Conservation (phyloP, 1,139 yeast genomes). For the Blastobotrys proliferans region DNA sequence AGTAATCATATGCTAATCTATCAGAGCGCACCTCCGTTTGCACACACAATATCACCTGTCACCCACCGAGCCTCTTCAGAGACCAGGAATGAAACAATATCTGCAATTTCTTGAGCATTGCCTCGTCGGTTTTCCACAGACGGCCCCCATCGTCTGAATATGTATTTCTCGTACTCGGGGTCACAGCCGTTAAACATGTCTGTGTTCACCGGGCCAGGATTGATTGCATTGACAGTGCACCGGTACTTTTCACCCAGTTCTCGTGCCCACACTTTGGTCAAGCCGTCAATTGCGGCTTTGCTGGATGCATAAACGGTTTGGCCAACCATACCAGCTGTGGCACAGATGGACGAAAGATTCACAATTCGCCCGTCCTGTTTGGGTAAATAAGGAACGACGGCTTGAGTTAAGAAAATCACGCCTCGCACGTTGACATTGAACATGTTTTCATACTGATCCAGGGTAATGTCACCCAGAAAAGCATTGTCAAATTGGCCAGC, state of each 20-base stretch:
- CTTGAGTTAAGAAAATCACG: constrained; percentile 24
- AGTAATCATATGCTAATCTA: too few species aligned
- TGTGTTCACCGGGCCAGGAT: constrained; percentile 24
- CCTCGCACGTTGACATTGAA: constrained; percentile 25
- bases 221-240: constrained; percentile 34
- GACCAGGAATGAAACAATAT: constrained; percentile 13
- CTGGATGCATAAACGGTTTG: constrained; percentile 63
- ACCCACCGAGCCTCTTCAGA: constrained; percentile 14
- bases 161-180: constrained; percentile 10
- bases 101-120: constrained; percentile 14
- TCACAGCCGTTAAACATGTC: constrained; percentile 17
- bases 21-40: constrained; percentile 17
- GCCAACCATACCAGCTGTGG: constrained; percentile 45
- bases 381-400: constrained; percentile 21
- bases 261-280: constrained; percentile 49
- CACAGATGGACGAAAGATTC: constrained; percentile 60
- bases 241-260: constrained; percentile 42
- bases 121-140: constrained; percentile 9
- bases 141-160: constrained; percentile 6
- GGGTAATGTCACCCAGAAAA: constrained; percentile 13
- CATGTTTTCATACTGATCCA: constrained; percentile 17
- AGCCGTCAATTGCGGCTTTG: constrained; percentile 61
- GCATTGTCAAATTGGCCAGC: constrained; percentile 50
- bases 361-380: constrained; percentile 38
- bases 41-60: constrained; percentile 11